Conservation (phyloP, 495 filamentous ascomycete species). For the Xylaria venustula region DNA sequence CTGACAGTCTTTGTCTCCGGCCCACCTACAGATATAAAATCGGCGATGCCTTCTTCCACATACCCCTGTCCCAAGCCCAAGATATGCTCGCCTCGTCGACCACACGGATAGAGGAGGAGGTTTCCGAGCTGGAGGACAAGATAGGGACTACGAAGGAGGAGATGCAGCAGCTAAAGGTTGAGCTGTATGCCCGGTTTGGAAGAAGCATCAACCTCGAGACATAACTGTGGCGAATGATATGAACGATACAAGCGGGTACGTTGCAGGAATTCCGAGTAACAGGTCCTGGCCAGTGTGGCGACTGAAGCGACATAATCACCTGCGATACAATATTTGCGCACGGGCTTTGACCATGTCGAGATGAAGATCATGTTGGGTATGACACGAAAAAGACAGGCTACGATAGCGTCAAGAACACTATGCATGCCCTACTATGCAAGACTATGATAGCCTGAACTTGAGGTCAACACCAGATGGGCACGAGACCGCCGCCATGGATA, state of each 20-base stretch:
- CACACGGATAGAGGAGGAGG: constrained; percentile 70
- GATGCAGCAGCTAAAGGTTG: constrained; percentile 83
- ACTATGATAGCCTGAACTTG: not conserved
- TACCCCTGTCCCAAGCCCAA: constrained; percentile 81
- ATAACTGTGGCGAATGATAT: constrained; percentile 40
- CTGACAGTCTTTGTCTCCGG: constrained; percentile 16
- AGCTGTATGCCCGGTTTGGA: constrained; percentile 91
- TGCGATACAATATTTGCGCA: not conserved
- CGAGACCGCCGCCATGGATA: not conserved
- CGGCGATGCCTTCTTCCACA: constrained; percentile 88
- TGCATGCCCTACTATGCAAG: not conserved
- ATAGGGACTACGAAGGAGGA: constrained; percentile 73
- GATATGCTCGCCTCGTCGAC: constrained; percentile 72
- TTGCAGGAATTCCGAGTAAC: too few relatives aligned
- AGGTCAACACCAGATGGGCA: not conserved
- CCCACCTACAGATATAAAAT: constrained; percentile 76
- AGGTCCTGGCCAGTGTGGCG: too few relatives aligned
- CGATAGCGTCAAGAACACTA: not conserved
- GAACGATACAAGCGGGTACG: not conserved
- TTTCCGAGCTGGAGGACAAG: constrained; percentile 72
- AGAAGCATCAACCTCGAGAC: constrained; percentile 94
- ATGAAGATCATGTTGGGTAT: not conserved
- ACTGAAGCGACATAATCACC: not conserved
- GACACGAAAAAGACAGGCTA: not conserved
- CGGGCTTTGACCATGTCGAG: not conserved